Conservation (phyloP, 2,329 filamentous ascomycete genomes). For the Juglanconis juglandina region DNA sequence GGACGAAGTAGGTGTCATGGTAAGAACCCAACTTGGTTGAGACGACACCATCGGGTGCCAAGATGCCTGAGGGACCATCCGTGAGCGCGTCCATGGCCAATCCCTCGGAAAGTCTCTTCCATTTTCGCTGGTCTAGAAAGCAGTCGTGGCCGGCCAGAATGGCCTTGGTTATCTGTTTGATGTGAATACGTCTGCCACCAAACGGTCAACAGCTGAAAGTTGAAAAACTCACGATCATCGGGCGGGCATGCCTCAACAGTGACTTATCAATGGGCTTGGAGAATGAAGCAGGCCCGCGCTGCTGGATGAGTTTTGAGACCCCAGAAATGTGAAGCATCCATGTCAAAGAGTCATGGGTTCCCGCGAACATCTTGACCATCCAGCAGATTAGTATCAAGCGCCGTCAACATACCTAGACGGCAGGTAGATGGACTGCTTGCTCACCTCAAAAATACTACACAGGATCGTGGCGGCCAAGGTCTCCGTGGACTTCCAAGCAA, state of each 20-base stretch:
- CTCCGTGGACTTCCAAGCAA: constrained; percentile 37
- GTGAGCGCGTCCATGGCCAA: constrained; percentile 27
- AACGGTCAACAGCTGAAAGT: not conserved
- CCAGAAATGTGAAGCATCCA: constrained; percentile 39
- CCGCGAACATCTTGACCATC: constrained; percentile 36
- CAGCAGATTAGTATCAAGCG: not conserved
- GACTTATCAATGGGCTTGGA: constrained; percentile 33
- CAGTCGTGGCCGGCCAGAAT: constrained; percentile 35
- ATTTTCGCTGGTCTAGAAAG: constrained; percentile 34
- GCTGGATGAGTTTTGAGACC: constrained; percentile 35
- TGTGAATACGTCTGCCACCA: not conserved
- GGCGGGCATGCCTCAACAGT: constrained; percentile 36
- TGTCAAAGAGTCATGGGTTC: constrained; percentile 32
- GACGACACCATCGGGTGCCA: constrained; percentile 18
- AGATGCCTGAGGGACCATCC: constrained; percentile 20
- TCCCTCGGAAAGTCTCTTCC: constrained; percentile 32
- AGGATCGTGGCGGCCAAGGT: constrained; percentile 41
- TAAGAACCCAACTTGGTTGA: constrained; percentile 1
- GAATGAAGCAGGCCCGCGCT: constrained; percentile 35
- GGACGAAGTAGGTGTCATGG: constrained; percentile 31
- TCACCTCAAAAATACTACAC: constrained; percentile 38
- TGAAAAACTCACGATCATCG: constrained; percentile 31
- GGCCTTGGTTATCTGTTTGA: constrained; percentile 34
- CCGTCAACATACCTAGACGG: not conserved
- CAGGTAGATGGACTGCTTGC: not conserved